Conservation (phyloP, 768 basidiomycete genomes). For the Mycena maculata region DNA sequence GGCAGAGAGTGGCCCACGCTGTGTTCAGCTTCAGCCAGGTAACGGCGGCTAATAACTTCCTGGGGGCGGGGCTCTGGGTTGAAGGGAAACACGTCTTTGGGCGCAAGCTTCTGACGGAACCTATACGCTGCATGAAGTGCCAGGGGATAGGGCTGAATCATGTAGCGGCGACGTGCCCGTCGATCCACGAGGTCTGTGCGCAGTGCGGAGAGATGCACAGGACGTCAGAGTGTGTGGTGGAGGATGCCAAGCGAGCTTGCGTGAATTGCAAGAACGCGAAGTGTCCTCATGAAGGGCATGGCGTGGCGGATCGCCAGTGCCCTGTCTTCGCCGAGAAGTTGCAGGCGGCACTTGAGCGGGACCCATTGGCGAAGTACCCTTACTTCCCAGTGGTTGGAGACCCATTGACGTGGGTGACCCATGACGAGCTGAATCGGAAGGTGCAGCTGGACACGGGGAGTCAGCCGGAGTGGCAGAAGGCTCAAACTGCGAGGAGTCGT, state of each 20-base stretch:
- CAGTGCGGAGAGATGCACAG: conserved; percentile 35
- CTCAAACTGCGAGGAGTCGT: background rate
- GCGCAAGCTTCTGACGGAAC: conserved; percentile 32
- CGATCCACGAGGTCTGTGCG: conserved; percentile 25
- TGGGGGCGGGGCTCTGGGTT: conserved; percentile 24
- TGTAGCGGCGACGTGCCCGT: conserved; percentile 32
- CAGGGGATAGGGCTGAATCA: conserved; percentile 30
- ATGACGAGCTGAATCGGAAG: background rate
- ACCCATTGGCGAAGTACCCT: conserved; percentile 34
- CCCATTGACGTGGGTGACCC: conserved; percentile 15
- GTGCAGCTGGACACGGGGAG: background rate
- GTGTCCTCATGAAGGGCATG: conserved; percentile 36
- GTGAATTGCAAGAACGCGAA: conserved; percentile 38
- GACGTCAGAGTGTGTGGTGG: conserved; percentile 32
- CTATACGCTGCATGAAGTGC: conserved; percentile 33
- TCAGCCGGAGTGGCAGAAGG: background rate
- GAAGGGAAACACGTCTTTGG: conserved; percentile 29
- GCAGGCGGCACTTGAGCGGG: conserved; percentile 8
- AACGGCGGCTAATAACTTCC: conserved; percentile 30
- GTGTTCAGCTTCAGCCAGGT: conserved; percentile 25
- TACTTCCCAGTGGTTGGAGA: conserved; percentile 30
- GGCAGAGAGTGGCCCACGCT: conserved; percentile 26
- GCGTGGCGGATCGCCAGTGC: conserved; percentile 42
- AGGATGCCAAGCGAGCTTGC: conserved; percentile 29
- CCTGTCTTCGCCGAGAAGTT: conserved; percentile 31